Conservation (phyloP, 768 basidiomycete genomes). For the Gautieria morchelliformis region DNA sequence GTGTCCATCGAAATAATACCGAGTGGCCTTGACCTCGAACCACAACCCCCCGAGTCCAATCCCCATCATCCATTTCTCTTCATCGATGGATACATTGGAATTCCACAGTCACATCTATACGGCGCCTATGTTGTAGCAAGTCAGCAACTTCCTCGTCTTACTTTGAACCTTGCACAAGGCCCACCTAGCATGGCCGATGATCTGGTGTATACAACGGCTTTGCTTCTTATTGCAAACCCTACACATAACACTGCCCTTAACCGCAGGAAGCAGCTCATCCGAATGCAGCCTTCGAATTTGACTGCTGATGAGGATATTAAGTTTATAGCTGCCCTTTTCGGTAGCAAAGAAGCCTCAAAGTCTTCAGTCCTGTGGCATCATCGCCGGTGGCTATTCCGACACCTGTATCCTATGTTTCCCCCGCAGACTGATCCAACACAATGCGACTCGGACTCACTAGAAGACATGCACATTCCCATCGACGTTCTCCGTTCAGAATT, state of each 20-base stretch:
- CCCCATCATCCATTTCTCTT: constrained; percentile 40
- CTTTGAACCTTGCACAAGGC: constrained; percentile 5
- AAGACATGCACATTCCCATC: constrained; percentile 18
- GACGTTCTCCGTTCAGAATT: constrained; percentile 31
- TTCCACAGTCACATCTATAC: constrained; percentile 50
- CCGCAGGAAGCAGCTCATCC: constrained; percentile 38
- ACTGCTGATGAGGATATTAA: constrained; percentile 37
- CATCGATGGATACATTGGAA: constrained; percentile 49
- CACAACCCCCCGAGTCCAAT: background rate
- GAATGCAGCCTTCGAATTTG: constrained; percentile 26
- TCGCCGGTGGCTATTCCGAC: constrained; percentile 51
- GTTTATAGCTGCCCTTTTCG: constrained; percentile 37
- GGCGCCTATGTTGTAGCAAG: constrained; percentile 40
- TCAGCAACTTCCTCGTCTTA: background rate
- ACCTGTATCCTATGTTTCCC: constrained; percentile 16
- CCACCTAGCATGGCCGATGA: background rate
- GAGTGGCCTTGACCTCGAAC: background rate
- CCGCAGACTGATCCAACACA: constrained; percentile 6
- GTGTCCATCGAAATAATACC: background rate
- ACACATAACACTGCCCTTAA: constrained; percentile 64
- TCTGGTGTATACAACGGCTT: constrained; percentile 28
- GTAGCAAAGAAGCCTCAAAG: constrained; percentile 48
- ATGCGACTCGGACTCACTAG: constrained; percentile 17
- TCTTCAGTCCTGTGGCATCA: constrained; percentile 64
- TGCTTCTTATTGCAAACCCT: constrained; percentile 58